Evolutionary conservation across 2,329 filamentous ascomycete genomes (phyloP), one percentile per base, ranked within the genome.

Genomic region (Sporothrix euskadiensis): DNA sequence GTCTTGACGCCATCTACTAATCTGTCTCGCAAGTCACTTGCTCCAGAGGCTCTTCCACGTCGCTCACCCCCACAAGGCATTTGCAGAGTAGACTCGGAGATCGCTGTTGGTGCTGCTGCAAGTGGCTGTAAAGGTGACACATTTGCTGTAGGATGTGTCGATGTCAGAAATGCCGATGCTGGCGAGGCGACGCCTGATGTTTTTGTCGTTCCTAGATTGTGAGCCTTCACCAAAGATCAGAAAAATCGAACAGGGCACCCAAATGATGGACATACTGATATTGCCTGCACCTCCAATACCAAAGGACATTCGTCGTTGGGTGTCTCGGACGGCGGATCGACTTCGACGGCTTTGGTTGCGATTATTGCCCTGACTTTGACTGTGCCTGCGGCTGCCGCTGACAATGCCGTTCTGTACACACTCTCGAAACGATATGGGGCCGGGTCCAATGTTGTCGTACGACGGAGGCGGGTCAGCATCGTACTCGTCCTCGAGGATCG

Each of bases 221-320:
- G 14, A 61, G 52, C 1, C 5, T 19, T 30, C 1, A 9, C n/a
- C 41, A 16, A 35, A 44, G 44, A 47, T 3, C 7, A 16, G 6
- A 44, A 22, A 22, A 22, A 39, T 8, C 3, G 41, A 47, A 47
- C 41, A 12, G 41, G 41, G 41, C 3, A 14, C 14, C 14, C 19
- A 3, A 63, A 8, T 26, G 26, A 9, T 5, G 12, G 3, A 66
- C 74, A 6, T 49, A 73, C 74, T 68, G 47, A 75, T 75, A 49
- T 75, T 75, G 14, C 74, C 74, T 10, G 74, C 74, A 10, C 74
- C 73, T 22, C 74, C 74, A 14, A 75, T 75, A 61, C 74, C 74
- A 68, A 75, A 75, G 26, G 74, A 75, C 44, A 63, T 69, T 22
- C 74, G 73, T 8, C 68, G 68, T 10, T 54, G 30, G 4, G 65